Conservation (phyloP, 2,329 filamentous ascomycete genomes). For the Orbilia brochopaga region DNA sequence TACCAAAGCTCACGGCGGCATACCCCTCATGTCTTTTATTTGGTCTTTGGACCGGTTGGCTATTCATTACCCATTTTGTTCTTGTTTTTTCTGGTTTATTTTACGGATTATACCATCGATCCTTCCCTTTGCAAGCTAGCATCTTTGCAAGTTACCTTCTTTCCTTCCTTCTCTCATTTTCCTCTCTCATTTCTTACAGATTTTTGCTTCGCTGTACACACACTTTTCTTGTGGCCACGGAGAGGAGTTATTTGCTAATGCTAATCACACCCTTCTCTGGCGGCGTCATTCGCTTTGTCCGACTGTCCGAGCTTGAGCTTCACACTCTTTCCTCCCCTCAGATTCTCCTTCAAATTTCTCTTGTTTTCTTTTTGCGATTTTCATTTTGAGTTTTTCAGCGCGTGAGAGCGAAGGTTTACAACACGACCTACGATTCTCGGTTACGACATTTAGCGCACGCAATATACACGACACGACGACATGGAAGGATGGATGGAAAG, state of each 20-base stretch:
- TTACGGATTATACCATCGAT: conserved; percentile 47
- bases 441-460: conserved; percentile 23
- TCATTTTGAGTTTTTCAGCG: conserved; percentile 11
- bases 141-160: neutral
- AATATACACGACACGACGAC: neutral
- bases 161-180: conserved; percentile 8
- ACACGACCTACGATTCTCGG: conserved; percentile 10
- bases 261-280: conserved; percentile 34
- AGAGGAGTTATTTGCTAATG: conserved; percentile 50
- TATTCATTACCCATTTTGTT: conserved; percentile 13
- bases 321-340: conserved; percentile 28
- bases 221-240: conserved; percentile 17
- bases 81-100: conserved; percentile 28
- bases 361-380: conserved; percentile 11
- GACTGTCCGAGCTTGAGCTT: neutral
- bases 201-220: conserved; percentile 16
- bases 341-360: conserved; percentile 5
- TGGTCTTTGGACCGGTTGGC: neutral
- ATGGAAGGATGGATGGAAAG: neutral
- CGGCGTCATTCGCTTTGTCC: conserved; percentile 10
- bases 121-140: conserved; percentile 42
- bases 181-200: conserved; percentile 15
- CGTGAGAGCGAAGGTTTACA: conserved; percentile 12
- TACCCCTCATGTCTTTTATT: conserved; percentile 18
- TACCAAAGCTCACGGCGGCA: conserved; percentile 33